Evolutionary conservation across 495 filamentous ascomycete genomes (phyloP), one percentile per base, ranked within the genome.

Genomic region (Penicillium turbatum): DNA sequence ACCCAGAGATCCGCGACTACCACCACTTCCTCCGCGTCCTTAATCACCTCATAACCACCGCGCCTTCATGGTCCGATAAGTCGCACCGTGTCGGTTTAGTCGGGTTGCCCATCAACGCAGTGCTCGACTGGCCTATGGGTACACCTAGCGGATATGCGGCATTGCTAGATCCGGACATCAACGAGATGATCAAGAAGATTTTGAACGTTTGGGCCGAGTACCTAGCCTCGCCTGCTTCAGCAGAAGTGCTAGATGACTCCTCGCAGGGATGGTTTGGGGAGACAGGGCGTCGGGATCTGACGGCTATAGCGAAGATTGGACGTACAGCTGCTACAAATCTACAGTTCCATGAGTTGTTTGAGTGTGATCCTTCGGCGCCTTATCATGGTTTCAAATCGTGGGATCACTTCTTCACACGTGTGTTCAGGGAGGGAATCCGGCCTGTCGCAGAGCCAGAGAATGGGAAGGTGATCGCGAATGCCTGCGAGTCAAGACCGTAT

Each of bases 401-500:
- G 87, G 86, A 91, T 54, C 74, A 85, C 51, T 91, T 89, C 71
- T 91, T 91, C 70, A 87, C 83, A 0, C 80, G 87, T 13, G 38
- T 72, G 2, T 79, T 88, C 46, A 71, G 71, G 1, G 65, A 74
- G 0, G 68, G 69, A 11, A 72, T 82, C 2, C 79, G 87, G 0
- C 86, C 86, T 3, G 67, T 89, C 6, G 79, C 77, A 0, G 63
- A 68, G 0, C 81, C 82, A 0, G 72, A 67, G 0, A 61, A 74
- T 26, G 46, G 55, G 5, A 44, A 60, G 5, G 73, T 88, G 16
- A 79, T 90, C 27, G 76, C 71, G 29, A 88, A 85, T 60, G 79
- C 78, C 0, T 89, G 86, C 68, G 87, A 90, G 60, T 83, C 80
- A 5, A 77, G 74, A 27, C 80, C 63, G 3, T 70, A 57, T 43